Base-by-base conservation (phyloP, 1,139 yeast species). In the Candida sp. region DNA sequence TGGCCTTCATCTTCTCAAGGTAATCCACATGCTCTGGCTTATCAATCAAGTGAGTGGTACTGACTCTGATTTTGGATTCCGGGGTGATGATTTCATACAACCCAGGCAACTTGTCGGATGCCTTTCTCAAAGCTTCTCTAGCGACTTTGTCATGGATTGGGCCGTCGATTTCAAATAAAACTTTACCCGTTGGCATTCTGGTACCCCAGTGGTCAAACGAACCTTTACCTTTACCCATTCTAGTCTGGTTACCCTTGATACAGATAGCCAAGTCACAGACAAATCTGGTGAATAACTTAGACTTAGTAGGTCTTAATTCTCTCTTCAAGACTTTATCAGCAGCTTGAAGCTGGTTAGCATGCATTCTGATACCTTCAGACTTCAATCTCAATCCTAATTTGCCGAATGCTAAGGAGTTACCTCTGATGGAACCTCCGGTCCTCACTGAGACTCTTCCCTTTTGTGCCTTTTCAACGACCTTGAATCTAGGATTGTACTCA, bases 201-300 rank as follows among this genome's bases (percentile, higher is more conserved):
- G 87, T 90, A 58, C 96, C 96, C 98, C 98, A 96, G 75, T 91
- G 96, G 63, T 92, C 97, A 67, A 94, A 93, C 0, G 96, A 87
- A 71, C 99, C 99, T 72, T 94, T 94, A 77, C 99, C 99, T 72
- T 96, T 94, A 78, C 99, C 99, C 99, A 94, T 94, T 86, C 99
- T 94, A 22, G 98, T 91, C 69, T 94, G 98, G 70, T 96, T 94
- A 76, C 99, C 99, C 75, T 94, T 94, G 52, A 90, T 85, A 72
- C 98, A 93, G 23, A 94, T 96, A 0, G 98, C 96, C 52, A 91
- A 81, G 68, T 90, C 88, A 46, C 97, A 89, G 46, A 87, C 85
- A 56, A 93, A 78, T 63, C 99, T 83, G 58, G 96, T 86, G 77
- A 89, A 86, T 49, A 91, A 76, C 60, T 83, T 76, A 30, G 90